Percentiles rank a stretch among this genome's conserved stretches.
These are phyloP conservation scores for Ceriops tagal DNA, from an alignment of 345 rosid genomes.

Conservation along the genomic window DNA sequence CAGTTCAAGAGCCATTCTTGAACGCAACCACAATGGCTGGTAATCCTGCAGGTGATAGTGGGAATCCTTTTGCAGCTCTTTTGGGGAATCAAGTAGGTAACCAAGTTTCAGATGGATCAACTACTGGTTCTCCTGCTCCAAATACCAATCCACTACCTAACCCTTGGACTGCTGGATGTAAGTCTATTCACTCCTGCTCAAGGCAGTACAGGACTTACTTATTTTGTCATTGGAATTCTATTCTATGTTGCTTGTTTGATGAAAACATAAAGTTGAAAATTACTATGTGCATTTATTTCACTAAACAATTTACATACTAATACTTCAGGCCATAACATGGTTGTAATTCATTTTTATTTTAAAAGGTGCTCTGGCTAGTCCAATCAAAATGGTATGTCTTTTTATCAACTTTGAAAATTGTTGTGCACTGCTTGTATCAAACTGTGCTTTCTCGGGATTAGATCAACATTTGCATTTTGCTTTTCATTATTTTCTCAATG, in stretches of 20 bases:
- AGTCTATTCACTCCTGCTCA: conserved; percentile 10
- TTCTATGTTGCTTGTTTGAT: too few relatives aligned
- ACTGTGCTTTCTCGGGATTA: not conserved
- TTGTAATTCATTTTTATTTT: too few relatives aligned
- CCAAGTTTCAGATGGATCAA: conserved; percentile 37
- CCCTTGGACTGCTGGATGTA: conserved; percentile 52
- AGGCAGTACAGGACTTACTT: too few relatives aligned
- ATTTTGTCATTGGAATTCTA: too few relatives aligned
- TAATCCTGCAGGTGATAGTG: conserved; percentile 42
- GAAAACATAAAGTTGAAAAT: too few relatives aligned
- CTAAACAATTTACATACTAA: too few relatives aligned
- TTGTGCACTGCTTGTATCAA: not conserved
- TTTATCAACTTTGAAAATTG: too few relatives aligned
- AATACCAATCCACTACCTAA: conserved; percentile 65
- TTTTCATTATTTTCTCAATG: too few relatives aligned
- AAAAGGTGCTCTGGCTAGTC: too few relatives aligned
- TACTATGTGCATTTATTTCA: too few relatives aligned
- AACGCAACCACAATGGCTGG: conserved; percentile 67
- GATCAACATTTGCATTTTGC: not conserved
- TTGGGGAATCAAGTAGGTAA: conserved; percentile 43
- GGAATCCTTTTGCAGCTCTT: conserved; percentile 57
- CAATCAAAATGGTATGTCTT: too few relatives aligned
- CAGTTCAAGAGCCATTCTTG: conserved; percentile 74
- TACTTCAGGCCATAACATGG: too few relatives aligned
- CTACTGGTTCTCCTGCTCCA: conserved; percentile 50